Evolutionary conservation across 2,329 filamentous ascomycete species (phyloP), one percentile per base, ranked within the genome.

Genomic region (Apiospora pterosperma): DNA sequence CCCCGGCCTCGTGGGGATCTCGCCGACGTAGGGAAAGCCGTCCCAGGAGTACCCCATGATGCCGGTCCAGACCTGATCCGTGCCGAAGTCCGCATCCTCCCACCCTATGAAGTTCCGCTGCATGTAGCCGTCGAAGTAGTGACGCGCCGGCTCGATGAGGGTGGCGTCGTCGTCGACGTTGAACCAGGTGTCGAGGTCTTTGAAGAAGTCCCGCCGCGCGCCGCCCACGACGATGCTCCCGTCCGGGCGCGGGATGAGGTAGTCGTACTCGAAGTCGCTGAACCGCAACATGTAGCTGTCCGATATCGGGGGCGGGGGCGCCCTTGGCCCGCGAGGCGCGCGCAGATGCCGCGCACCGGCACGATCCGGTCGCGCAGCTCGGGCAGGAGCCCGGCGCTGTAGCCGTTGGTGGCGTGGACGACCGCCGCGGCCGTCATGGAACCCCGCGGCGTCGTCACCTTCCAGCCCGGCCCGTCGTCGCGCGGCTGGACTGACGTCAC

Each of bases 51-150:
- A 64, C 5, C 63, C 61, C 65, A 66, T 66, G 36, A 65, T 80
- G n/a, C 77, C 80, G 7, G 77, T 81, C 81, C 81, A 84, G 1
- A 80, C 58, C 4, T 71, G 71, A 25, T 79, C 72, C 0, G 74
- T 70, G 3, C 74, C 67, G 4, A 79, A 78, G 4, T 72, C 74
- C 39, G 73, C 78, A n/a, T 79, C 67, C 59, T 82, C 79, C 82
- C 81, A 84, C 0, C 82, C 81, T 1, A 68, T 69, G 67, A 80
- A 84, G 52, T 73, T 73, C 1, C 76, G 71, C 66, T 82, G 80
- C 81, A 84, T 83, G 64, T 80, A 82, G 1, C 74, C 74, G 12
- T 79, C 72, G 68, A 82, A 84, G 65, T 84, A 78, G 28, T 70
- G 61, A 41, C 75, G 74, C 1, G 78, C 80, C 0, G 70, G 63